Percentiles rank a stretch among this genome's conserved stretches.
Conservation (phyloP, 1,139 yeast genomes). For the Eremothecium cymbalariae region DNA sequence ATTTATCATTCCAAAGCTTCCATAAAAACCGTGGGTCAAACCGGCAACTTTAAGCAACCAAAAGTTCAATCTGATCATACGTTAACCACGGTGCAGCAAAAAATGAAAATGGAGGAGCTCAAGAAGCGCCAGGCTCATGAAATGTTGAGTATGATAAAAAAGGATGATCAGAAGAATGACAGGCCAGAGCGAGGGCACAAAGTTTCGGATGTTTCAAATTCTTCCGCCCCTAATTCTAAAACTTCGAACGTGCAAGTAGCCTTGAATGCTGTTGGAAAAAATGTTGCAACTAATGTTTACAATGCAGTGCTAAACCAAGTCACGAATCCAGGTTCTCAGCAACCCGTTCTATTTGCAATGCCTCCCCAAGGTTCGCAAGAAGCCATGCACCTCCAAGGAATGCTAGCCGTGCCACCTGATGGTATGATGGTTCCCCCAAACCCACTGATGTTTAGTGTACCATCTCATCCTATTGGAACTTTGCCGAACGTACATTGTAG, state of each 20-base stretch:
- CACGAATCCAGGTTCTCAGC: conserved; percentile 1
- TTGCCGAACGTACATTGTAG: too few species aligned
- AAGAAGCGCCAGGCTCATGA: conserved; percentile 26
- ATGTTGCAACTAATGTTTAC: conserved; percentile 31
- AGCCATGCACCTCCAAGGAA: conserved; percentile 18
- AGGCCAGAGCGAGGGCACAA: conserved; percentile 7
- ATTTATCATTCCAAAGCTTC: conserved; percentile 70
- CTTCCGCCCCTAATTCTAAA: too few species aligned
- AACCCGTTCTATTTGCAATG: too few species aligned
- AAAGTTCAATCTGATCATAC: conserved; percentile 3
- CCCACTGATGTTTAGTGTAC: neutral
- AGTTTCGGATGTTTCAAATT: too few species aligned
- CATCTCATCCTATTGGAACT: neutral
- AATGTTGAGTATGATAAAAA: conserved; percentile 24
- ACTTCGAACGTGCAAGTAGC: conserved; percentile 8
- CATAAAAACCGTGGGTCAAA: conserved; percentile 28
- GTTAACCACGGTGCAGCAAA: conserved; percentile 9
- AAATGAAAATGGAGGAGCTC: conserved; percentile 13
- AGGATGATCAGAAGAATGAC: conserved; percentile 12
- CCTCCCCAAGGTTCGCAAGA: too few species aligned
- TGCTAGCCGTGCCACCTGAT: conserved; percentile 6
- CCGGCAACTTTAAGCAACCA: conserved; percentile 8
- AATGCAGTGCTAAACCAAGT: conserved; percentile 30
- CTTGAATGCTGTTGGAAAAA: conserved; percentile 11
- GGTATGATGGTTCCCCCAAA: neutral